Conservation (phyloP, 768 basidiomycete genomes). For the Coprinellus micaceus region DNA sequence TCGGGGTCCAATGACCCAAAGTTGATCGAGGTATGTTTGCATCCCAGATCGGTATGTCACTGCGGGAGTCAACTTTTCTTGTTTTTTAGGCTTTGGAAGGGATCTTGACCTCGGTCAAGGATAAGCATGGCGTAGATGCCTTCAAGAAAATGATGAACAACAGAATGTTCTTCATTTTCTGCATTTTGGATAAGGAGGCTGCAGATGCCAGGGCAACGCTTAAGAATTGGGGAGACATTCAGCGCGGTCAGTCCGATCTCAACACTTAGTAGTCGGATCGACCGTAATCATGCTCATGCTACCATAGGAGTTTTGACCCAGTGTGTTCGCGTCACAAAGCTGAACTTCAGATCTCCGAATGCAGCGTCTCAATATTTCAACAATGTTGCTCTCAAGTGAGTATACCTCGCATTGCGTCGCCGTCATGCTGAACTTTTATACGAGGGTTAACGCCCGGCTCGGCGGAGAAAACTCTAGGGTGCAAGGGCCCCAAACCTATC, state of each 20-base stretch:
- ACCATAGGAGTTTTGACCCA: conserved; percentile 3
- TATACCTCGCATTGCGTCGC: not conserved
- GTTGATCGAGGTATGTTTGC: no score
- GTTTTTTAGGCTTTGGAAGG: not conserved
- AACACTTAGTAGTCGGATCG: not conserved
- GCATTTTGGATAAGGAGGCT: conserved; percentile 49
- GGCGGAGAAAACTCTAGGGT: conserved; percentile 47
- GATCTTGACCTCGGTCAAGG: not conserved
- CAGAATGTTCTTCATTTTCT: conserved; percentile 27
- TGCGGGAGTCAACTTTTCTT: not conserved
- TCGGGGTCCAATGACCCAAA: no score
- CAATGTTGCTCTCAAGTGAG: conserved; percentile 54
- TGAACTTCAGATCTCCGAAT: conserved; percentile 25
- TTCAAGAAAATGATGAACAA: not conserved
- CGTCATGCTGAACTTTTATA: not conserved
- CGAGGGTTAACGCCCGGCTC: conserved; percentile 53
- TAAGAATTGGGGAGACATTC: conserved; percentile 54
- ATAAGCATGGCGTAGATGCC: not conserved
- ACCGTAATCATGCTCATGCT: not conserved
- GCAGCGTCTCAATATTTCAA: conserved; percentile 44
- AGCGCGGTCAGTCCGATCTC: conserved; percentile 10
- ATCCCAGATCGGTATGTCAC: not conserved
- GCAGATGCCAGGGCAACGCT: conserved; percentile 39
- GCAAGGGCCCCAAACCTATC: conserved; percentile 14
- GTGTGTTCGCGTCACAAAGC: conserved; percentile 3